These are phyloP conservation scores for Leptographium radiaticola DNA, from an alignment of 2,329 filamentous ascomycete genomes.

Conservation along the genomic window DNA sequence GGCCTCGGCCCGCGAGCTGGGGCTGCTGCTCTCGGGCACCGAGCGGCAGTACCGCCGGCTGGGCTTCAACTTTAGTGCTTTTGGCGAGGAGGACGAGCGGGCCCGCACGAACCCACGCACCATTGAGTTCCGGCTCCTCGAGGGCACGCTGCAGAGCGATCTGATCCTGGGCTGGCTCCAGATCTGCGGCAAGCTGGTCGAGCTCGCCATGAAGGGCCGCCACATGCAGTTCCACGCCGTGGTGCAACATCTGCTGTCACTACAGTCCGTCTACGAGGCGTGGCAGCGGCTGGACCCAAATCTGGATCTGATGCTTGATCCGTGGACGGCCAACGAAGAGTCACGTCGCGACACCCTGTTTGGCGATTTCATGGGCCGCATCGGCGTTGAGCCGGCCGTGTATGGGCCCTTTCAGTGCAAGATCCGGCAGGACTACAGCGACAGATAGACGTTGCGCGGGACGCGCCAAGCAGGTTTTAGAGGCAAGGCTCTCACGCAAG, in stretches of 20 bases:
- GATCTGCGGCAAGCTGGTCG: slow-evolving; percentile 20
- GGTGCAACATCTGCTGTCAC: slow-evolving; percentile 7
- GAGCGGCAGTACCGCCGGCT: slow-evolving; percentile 21
- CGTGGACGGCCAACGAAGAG: neutral
- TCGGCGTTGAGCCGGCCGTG: slow-evolving; percentile 3
- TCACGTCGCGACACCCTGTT: slow-evolving; percentile 1
- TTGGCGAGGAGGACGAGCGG: slow-evolving; percentile 22
- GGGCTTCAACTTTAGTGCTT: slow-evolving; percentile 28
- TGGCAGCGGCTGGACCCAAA: neutral
- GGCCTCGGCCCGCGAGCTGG: slow-evolving; percentile 18
- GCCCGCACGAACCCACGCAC: slow-evolving; percentile 21
- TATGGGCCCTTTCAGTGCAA: slow-evolving; percentile 10
- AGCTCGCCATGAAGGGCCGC: slow-evolving; percentile 13
- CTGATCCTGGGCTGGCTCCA: slow-evolving; percentile 21
- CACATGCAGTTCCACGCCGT: slow-evolving; percentile 5
- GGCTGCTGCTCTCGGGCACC: slow-evolving; percentile 21
- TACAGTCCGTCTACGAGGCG: slow-evolving; percentile 6
- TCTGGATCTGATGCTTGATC: neutral
- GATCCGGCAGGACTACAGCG: slow-evolving; percentile 8
- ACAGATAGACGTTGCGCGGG: neutral
- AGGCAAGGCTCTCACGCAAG: too few species aligned
- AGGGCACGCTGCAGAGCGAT: slow-evolving; percentile 18
- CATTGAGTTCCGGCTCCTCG: slow-evolving; percentile 26
- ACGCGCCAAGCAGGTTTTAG: too few species aligned
- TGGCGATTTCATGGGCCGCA: slow-evolving; percentile 5